Evolutionary conservation across 495 filamentous ascomycete genomes (phyloP).

Genomic region (Penicillium malachiteum): DNA sequence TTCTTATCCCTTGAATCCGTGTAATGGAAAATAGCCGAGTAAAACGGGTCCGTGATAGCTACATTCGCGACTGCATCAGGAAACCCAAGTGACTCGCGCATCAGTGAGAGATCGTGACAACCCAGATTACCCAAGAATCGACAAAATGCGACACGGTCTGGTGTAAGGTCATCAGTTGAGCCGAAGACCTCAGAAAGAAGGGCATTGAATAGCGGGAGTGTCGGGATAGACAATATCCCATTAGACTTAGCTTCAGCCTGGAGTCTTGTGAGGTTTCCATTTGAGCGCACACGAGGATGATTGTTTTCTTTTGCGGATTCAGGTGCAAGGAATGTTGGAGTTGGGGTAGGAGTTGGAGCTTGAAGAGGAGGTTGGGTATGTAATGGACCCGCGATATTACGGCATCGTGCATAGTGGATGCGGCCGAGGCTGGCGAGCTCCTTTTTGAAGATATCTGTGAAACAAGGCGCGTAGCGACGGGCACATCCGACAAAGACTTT

Average conservation of each 20-base stretch:
- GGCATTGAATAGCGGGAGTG: conserved; percentile 10
- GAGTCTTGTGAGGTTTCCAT: not conserved
- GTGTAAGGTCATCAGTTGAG: conserved; percentile 28
- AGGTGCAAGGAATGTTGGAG: not conserved
- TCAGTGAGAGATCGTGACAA: conserved; percentile 54
- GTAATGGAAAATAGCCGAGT: conserved; percentile 47
- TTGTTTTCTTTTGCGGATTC: too few relatives aligned
- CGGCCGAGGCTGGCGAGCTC: conserved; percentile 45
- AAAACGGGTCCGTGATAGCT: conserved; percentile 46
- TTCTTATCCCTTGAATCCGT: conserved; percentile 12
- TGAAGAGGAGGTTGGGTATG: not conserved
- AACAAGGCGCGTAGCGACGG: conserved; percentile 53
- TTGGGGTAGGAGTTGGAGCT: not conserved
- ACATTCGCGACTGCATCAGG: conserved; percentile 46
- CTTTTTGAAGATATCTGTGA: conserved; percentile 44
- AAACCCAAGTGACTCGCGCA: conserved; percentile 55
- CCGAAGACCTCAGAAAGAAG: conserved; percentile 34
- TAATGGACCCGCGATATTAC: conserved; percentile 53
- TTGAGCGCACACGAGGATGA: too few relatives aligned
- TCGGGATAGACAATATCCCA: not conserved
- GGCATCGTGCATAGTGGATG: conserved; percentile 52
- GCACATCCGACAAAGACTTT: conserved; percentile 56
- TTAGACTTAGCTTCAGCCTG: not conserved
- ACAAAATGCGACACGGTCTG: conserved; percentile 35
- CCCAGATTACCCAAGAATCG: conserved; percentile 48